Conservation (phyloP, 257 asterid species). For the Salvia splendens region DNA sequence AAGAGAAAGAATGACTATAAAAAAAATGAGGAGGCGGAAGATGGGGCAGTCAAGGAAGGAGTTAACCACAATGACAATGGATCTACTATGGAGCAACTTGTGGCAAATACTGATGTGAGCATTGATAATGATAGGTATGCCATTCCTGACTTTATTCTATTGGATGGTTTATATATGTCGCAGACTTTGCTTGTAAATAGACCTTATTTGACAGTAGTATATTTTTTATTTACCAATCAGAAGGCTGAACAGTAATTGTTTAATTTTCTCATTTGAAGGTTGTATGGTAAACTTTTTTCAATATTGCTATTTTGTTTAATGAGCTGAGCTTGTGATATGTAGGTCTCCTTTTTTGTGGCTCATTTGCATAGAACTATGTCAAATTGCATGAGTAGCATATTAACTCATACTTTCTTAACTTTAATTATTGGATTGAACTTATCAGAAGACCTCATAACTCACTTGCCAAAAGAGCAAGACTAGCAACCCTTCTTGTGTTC, state of each 20-base stretch:
- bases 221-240: constrained; percentile 1
- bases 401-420: background rate
- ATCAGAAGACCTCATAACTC: constrained; percentile 5
- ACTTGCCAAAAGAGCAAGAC: constrained; percentile 15
- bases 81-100: constrained; percentile 35
- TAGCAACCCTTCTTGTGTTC: background rate
- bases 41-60: constrained; percentile 37
- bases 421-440: constrained; percentile 14
- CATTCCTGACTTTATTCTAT: background rate
- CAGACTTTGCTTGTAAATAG: background rate
- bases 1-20: constrained; percentile 38
- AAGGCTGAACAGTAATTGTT: constrained; percentile 11
- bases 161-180: constrained; percentile 1
- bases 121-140: constrained; percentile 48
- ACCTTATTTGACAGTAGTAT: background rate
- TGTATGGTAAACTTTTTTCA: background rate
- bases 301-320: background rate
- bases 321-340: constrained; percentile 4
- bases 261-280: constrained; percentile 4
- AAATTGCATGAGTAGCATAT: background rate
- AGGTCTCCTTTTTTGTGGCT: background rate
- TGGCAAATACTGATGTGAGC: constrained; percentile 29
- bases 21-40: constrained; percentile 39
- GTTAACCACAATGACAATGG: constrained; percentile 32
- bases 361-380: background rate